A percentile compares a stretch with the other conserved stretches of the same genome.
Evolutionary conservation across 805 yeast genomes (phyloP).

Genomic region (Pichia membranifaciens): DNA sequence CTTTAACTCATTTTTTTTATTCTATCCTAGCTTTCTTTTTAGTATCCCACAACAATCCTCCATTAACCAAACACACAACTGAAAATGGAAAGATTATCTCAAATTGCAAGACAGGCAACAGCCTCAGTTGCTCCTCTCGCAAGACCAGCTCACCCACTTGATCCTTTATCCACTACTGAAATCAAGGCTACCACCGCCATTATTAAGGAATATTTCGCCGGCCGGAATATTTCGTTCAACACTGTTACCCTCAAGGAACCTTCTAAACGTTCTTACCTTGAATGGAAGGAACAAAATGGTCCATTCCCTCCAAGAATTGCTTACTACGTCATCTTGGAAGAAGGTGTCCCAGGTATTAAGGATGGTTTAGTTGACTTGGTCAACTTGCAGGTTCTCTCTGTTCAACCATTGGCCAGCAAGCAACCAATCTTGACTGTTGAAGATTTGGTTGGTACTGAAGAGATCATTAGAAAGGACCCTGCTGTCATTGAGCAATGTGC

Average conservation of each 20-base stretch:
- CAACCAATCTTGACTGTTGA: slow-evolving; percentile 72
- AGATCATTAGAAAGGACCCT: slow-evolving; percentile 62
- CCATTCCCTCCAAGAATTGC: slow-evolving; percentile 66
- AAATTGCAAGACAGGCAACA: slow-evolving; percentile 56
- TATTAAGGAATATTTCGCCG: slow-evolving; percentile 43
- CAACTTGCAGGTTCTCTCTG: slow-evolving; percentile 40
- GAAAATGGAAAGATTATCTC: slow-evolving; percentile 58
- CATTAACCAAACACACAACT: background rate
- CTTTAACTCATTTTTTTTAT: no score
- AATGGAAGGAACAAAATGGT: slow-evolving; percentile 58
- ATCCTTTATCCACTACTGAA: slow-evolving; percentile 62
- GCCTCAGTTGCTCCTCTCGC: slow-evolving; percentile 50
- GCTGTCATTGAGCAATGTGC: slow-evolving; percentile 67
- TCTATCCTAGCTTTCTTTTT: background rate
- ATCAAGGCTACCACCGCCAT: slow-evolving; percentile 51
- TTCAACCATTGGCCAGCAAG: slow-evolving; percentile 49
- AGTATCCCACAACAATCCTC: background rate
- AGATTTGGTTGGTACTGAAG: slow-evolving; percentile 60
- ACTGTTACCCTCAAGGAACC: slow-evolving; percentile 71
- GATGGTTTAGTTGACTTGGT: slow-evolving; percentile 66
- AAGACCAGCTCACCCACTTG: slow-evolving; percentile 59
- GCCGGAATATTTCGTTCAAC: slow-evolving; percentile 49
- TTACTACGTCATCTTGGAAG: slow-evolving; percentile 55
- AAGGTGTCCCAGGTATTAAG: slow-evolving; percentile 55
- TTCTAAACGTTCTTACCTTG: slow-evolving; percentile 52